Conservation (phyloP, 73 alveolate genomes). For the Urostyla sp. region DNA sequence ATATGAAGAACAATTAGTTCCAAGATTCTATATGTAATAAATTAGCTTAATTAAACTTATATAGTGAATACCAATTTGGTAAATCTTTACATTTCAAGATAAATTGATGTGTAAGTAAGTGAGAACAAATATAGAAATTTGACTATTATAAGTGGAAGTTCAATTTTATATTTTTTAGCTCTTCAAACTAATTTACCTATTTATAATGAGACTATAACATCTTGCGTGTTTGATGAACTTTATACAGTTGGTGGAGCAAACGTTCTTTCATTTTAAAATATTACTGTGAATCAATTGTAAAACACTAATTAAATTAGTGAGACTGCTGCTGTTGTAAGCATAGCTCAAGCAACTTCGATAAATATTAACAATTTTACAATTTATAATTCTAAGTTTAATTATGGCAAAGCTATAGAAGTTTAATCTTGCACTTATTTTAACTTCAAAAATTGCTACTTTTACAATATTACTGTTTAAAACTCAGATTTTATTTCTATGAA, state of each 20-base stretch:
- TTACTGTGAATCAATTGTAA: neutral
- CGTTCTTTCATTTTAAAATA: neutral
- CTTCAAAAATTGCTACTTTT: constrained; percentile 2
- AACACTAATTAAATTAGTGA: constrained; percentile 60
- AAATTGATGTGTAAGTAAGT: constrained; percentile 22
- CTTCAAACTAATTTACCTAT: constrained; percentile 10
- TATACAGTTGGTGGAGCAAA: constrained; percentile 57
- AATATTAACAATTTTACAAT: constrained; percentile 1
- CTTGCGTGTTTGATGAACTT: constrained; percentile 33
- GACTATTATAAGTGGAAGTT: constrained; percentile 23
- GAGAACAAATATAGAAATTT: constrained; percentile 40
- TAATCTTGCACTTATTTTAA: constrained; percentile 17
- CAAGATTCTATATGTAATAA: neutral
- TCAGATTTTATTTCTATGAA: constrained; percentile 46
- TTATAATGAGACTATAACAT: constrained; percentile 24
- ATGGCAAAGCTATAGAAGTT: constrained; percentile 60
- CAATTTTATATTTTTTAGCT: constrained; percentile 38
- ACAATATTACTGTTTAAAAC: constrained; percentile 1
- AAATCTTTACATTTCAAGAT: neutral
- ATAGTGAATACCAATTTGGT: constrained; percentile 37
- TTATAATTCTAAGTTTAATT: constrained; percentile 15
- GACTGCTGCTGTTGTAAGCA: constrained; percentile 51
- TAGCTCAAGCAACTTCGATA: constrained; percentile 16
- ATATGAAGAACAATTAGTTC: neutral
- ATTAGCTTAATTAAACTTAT: neutral